Evolutionary conservation across 768 basidiomycete species (phyloP), one percentile per base, ranked within the genome.

Genomic region (Podaxis rugospora): DNA sequence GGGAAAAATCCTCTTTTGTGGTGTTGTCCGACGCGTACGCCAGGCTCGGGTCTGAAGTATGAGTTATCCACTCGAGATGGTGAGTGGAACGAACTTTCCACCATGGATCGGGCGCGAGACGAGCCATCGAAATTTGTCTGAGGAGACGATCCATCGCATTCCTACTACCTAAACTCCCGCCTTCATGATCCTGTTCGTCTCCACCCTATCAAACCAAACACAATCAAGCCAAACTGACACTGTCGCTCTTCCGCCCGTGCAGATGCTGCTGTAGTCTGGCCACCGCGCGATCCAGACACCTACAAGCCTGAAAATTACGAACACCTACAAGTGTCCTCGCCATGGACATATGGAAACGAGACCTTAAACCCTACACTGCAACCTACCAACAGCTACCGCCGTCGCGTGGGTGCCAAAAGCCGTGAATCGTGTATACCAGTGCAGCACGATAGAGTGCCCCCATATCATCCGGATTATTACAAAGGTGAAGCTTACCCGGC

Each of bases 311-410:
- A 75, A 32, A 70, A 75, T 21, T 68, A 71, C 23, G 73, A 77
- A 61, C 80, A 85, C 64, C 71, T 70, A 36, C 80, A 87, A 36
- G 82, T 85, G 1, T 71, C 78, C 23, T 86, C 84, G 4, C 93
- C 95, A 4, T 97, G 94, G 88, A 93, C 93, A 13, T 96, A 92
- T 68, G 86, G 89, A 64, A 88, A 90, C 55, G 88, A 78, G 18
- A 75, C 79, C 13, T 67, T 95, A 13, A 97, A 97, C 68, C 95
- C 95, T 5, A 68, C 76, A 39, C 83, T 96, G 9, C 78, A 76
- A 40, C 87, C 93, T 0, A 86, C 83, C 40, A 89, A 85, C 63
- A 66, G 78, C 16, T 72, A 68, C 42, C 66, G 70, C 35, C 78
- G 77, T 25, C 64, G 62, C 9, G 9, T 25, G 23, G 27, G 35